Evolutionary conservation across 2,329 filamentous ascomycete species (phyloP), one percentile per base, ranked within the genome.

Genomic region (Corynespora cassiicola): DNA sequence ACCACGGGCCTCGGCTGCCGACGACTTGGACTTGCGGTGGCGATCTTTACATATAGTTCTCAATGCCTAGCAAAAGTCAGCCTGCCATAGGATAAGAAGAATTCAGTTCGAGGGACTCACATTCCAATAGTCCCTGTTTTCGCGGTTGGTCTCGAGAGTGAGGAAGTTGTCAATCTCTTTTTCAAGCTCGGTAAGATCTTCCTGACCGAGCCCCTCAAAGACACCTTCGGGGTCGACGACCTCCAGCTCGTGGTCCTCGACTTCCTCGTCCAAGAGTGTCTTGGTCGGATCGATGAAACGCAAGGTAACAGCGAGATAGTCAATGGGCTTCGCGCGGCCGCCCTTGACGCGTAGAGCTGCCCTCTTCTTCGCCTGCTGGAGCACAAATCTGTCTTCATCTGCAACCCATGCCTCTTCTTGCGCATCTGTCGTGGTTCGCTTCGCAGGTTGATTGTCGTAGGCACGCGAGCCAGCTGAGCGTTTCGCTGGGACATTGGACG

Each of bases 341-440:
- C 95, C 91, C 55, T 90, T 88, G 29, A 97, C 90, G 25, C 94
- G 86, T 54, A 99, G 95, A 51, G 91, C 88, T 26, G 94, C 92
- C 75, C 96, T 97, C 76, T 95, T 97, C 78, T 97, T 99, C 30
- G 92, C 87, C 72, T 99, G 94, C 70, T 90, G 91, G 61, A 99
- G 75, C 39, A 97, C 94, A 62, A 99, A 99, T 50, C 87, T 85
- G 73, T 99, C 94, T 69, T 99, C 94, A 57, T 95, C 88, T 35
- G 92, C 88, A 14, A 97, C 88, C 78, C 94, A 99, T 15, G 74
- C 73, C 39, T 72, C 73, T 54, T 78, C 75, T 46, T 74, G 70
- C 22, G 71, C 72, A 43, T 75, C 72, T n/a, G n/a, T n/a, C 4
- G 58, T 61, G 11, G 69, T 66, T 26, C 73, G 71, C 53, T 76